phyloP scores from a whole-genome alignment of 2,329 filamentous ascomycete species.

The Sordariomycetes sp. region DNA sequence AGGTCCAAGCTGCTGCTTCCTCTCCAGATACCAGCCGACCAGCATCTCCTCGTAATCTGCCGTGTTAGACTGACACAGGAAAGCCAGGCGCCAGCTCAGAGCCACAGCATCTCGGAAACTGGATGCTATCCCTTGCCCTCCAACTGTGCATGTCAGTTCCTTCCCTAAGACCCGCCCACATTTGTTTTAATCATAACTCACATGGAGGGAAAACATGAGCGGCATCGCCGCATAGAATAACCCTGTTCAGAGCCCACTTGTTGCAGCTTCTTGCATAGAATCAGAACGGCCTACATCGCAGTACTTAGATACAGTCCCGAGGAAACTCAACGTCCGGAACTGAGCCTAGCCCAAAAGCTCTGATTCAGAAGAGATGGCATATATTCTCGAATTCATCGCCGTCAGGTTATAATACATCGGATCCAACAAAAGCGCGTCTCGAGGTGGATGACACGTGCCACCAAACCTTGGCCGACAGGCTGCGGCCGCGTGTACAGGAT shows the following conservation, averaged over 20 bases:
- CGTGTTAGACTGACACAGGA: slow-evolving; percentile 2
- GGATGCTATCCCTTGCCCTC: slow-evolving; percentile 24
- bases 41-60: slow-evolving; percentile 4
- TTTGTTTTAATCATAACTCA: neutral
- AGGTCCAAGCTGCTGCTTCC: slow-evolving; percentile 11
- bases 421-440: slow-evolving; percentile 3
- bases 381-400: slow-evolving; percentile 4
- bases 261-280: slow-evolving; percentile 37
- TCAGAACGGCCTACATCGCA: slow-evolving; percentile 29
- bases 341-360: neutral
- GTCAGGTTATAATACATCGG: neutral
- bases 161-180: no score
- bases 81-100: slow-evolving; percentile 20
- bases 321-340: slow-evolving; percentile 22
- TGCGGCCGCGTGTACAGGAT: slow-evolving; percentile 4
- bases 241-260: slow-evolving; percentile 29
- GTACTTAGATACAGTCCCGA: slow-evolving; percentile 33
- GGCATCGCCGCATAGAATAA: slow-evolving; percentile 36
- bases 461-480: slow-evolving; percentile 4
- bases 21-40: slow-evolving; percentile 8
- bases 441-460: slow-evolving; percentile 7
- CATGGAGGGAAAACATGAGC: slow-evolving; percentile 43
- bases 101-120: slow-evolving; percentile 23
- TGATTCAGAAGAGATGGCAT: slow-evolving; percentile 3
- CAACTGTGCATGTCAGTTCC: slow-evolving; percentile 10